phyloP scores from a whole-genome alignment of 306 rosid species.

The Biancaea sappan region DNA sequence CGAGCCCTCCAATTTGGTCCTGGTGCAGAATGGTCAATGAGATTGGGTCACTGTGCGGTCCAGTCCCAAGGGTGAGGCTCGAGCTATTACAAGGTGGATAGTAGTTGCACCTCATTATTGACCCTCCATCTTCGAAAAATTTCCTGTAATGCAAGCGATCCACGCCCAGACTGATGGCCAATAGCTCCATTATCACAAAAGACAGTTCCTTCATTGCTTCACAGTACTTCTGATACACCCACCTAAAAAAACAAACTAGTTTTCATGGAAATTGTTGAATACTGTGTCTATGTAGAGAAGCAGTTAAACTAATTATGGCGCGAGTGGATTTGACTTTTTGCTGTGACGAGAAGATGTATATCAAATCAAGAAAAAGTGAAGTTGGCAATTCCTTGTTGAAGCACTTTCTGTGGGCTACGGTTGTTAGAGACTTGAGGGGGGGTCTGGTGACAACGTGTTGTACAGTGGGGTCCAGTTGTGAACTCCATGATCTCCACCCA shows the following conservation, averaged over 20 bases:
- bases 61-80: slow-evolving; percentile 68
- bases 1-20: slow-evolving; percentile 78
- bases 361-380: background rate
- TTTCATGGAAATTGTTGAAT: background rate
- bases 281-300: no score
- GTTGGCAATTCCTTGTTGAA: background rate
- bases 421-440: no score
- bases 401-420: slow-evolving; percentile 3
- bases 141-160: slow-evolving; percentile 48
- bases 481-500: background rate
- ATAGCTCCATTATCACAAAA: slow-evolving; percentile 60
- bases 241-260: slow-evolving; percentile 32
- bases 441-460: background rate
- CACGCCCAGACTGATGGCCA: slow-evolving; percentile 70
- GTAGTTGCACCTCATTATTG: slow-evolving; percentile 80
- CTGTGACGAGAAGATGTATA: no score
- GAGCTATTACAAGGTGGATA: slow-evolving; percentile 70
- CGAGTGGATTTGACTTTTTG: no score
- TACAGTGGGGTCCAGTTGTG: background rate
- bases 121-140: slow-evolving; percentile 65
- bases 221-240: slow-evolving; percentile 70
- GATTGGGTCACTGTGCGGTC: slow-evolving; percentile 85
- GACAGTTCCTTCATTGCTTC: slow-evolving; percentile 62
- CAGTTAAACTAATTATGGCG: no score
- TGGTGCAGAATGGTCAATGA: slow-evolving; percentile 82